Conservation (phyloP, 192 early-diverging fungal species). For the Coemansia sp. region DNA sequence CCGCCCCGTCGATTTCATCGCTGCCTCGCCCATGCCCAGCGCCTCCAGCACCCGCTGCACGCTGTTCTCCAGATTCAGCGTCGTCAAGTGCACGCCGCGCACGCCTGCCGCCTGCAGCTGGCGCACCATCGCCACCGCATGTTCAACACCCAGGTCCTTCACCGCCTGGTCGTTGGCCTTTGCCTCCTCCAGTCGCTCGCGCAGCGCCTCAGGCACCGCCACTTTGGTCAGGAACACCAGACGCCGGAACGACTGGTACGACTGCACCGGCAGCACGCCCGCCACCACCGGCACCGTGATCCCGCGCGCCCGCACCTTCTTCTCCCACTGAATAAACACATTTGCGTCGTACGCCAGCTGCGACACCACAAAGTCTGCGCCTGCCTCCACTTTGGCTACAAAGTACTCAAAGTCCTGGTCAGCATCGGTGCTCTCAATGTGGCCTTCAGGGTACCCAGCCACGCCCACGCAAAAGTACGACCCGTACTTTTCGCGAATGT, state of each 20-base stretch:
- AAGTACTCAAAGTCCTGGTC: conserved; percentile 74
- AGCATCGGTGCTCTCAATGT: conserved; percentile 57
- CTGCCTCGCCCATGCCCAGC: conserved; percentile 11
- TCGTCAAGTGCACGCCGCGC: conserved; percentile 89
- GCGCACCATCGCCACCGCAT: conserved; percentile 76
- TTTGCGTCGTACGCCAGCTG: conserved; percentile 91
- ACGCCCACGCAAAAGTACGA: conserved; percentile 97
- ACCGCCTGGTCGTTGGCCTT: conserved; percentile 95
- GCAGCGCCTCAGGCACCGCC: conserved; percentile 73
- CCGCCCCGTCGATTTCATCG: neutral
- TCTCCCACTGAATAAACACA: conserved; percentile 77
- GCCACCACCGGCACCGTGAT: conserved; percentile 80
- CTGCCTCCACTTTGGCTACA: conserved; percentile 85
- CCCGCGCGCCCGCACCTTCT: conserved; percentile 70
- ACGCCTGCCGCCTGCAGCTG: conserved; percentile 59
- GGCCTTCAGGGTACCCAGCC: conserved; percentile 88
- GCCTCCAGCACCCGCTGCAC: conserved; percentile 79
- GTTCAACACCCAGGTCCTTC: conserved; percentile 85
- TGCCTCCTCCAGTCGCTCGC: conserved; percentile 80
- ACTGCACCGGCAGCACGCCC: conserved; percentile 95
- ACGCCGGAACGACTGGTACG: conserved; percentile 84
- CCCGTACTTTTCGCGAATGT: conserved; percentile 82
- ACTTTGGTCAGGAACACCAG: conserved; percentile 86
- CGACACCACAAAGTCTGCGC: conserved; percentile 93
- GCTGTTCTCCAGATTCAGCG: conserved; percentile 86